Evolutionary conservation across 2,329 filamentous ascomycete species (phyloP).

Genomic region (Trichophyton schoenleinii): DNA sequence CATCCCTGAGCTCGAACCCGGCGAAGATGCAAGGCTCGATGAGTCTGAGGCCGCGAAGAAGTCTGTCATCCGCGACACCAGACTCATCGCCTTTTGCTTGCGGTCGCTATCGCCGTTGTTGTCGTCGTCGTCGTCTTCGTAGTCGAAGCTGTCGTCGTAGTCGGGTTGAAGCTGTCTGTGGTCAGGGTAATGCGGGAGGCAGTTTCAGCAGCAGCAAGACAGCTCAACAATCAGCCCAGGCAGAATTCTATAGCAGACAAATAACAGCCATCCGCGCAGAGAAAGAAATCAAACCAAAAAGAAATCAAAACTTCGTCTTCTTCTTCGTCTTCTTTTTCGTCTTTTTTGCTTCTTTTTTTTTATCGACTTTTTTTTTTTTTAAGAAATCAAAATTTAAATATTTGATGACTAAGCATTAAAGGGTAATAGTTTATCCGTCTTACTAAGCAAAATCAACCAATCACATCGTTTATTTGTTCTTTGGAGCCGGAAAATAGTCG

Average conservation of each 20-base stretch:
- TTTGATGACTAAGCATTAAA: too few relatives aligned
- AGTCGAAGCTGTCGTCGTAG: too few relatives aligned
- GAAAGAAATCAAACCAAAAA: background rate
- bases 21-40: constrained; percentile 23
- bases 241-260: too few relatives aligned
- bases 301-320: too few relatives aligned
- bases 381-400: too few relatives aligned
- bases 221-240: too few relatives aligned
- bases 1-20: constrained; percentile 3
- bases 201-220: too few relatives aligned
- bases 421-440: background rate
- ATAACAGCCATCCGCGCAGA: background rate
- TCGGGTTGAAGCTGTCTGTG: too few relatives aligned
- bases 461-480: background rate
- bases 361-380: background rate
- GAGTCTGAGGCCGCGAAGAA: constrained; percentile 35
- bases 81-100: constrained; percentile 40
- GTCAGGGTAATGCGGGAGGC: too few relatives aligned
- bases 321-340: too few relatives aligned
- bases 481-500: background rate
- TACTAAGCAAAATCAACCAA: background rate
- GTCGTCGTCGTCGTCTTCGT: too few relatives aligned
- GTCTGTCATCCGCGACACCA: constrained; percentile 42
- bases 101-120: too few relatives aligned
- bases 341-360: background rate